phyloP scores from a whole-genome alignment of 176 grass and related monocot species.

The barley (Hordeum vulgare) region DNA sequence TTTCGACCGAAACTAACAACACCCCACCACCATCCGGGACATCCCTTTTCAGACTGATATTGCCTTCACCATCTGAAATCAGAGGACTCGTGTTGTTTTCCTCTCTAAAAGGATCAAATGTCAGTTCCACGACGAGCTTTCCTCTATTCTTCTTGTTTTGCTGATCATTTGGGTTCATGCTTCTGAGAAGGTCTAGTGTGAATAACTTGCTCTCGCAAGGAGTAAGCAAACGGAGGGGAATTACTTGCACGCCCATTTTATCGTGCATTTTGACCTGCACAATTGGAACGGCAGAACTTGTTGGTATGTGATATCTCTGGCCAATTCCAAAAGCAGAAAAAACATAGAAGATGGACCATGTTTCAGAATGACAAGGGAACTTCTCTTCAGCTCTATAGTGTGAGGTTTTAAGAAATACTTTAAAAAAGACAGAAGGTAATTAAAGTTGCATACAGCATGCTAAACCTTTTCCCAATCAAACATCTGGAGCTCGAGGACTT shows the following conservation, averaged over 20 bases:
- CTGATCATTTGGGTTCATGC: constrained; percentile 70
- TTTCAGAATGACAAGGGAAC: neutral
- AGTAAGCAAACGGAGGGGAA: constrained; percentile 62
- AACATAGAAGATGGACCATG: neutral
- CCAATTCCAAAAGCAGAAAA: neutral
- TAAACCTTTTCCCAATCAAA: constrained; percentile 99
- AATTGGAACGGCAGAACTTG: neutral
- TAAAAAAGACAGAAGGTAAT: neutral
- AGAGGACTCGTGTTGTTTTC: constrained; percentile 26
- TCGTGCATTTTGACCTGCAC: constrained; percentile 84
- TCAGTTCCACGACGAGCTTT: constrained; percentile 68
- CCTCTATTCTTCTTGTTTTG: constrained; percentile 87
- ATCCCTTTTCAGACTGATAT: constrained; percentile 14
- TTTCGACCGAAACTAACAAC: constrained; percentile 61
- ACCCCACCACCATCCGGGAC: constrained; percentile 37
- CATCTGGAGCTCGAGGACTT: constrained; percentile 89
- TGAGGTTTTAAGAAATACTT: neutral
- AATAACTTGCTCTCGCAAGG: constrained; percentile 70
- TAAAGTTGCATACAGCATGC: constrained; percentile 20
- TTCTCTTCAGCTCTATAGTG: neutral
- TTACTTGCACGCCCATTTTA: constrained; percentile 85
- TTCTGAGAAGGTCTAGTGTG: constrained; percentile 77
- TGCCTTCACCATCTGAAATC: constrained; percentile 36
- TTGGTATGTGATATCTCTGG: neutral
- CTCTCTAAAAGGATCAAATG: constrained; percentile 87